Evolutionary conservation across 257 asterid species (phyloP), one percentile per base, ranked within the genome.

Genomic region (Solanum corneliomulleri): DNA sequence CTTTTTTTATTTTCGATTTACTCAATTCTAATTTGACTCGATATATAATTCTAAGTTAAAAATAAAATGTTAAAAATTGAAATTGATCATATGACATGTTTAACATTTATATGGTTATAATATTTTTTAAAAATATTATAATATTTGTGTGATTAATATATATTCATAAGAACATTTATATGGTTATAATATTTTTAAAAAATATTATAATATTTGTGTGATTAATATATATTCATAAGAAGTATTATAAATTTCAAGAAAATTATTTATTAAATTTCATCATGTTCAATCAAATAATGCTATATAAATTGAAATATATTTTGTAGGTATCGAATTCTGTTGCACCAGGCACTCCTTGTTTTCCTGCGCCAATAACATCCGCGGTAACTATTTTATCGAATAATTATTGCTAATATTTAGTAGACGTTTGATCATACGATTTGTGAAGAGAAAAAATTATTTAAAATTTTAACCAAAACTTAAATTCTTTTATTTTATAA

Each of bases 281-380:
- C 11, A 62, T 62, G 31, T 6, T 62, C 14, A n/a, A 10, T n/a
- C 16, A 62, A 62, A n/a, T 62, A 62, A 2, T 2, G 31, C 1
- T 9, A 23, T 25, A n/a, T 62, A 62, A 62, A 23, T 62, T 62
- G 7, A 23, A 58, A 20, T 58, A 7, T 49, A 16, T 66, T 66
- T 69, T 69, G 23, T 31, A 78, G 84, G 42, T 16, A 29, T 9
- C 39, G 16, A 78, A 47, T 49, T 78, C 66, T 78, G 42, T 47
- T 4, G 39, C 27, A 47, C 11, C 66, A 8, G 84, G 66, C 18
- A 89, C 92, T 88, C 97, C 98, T 86, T 93, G 91, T 89, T 92
- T 90, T 84, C 89, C 94, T 44, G 89, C 94, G 16, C 95, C 90
- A 85, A 87, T 87, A 68, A 87, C 90, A 4, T 87, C 93, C 33